A percentile compares a stretch with the other conserved stretches of the same genome.
phyloP scores from a whole-genome alignment of 345 rosid genomes.

The Clausena lansium region DNA sequence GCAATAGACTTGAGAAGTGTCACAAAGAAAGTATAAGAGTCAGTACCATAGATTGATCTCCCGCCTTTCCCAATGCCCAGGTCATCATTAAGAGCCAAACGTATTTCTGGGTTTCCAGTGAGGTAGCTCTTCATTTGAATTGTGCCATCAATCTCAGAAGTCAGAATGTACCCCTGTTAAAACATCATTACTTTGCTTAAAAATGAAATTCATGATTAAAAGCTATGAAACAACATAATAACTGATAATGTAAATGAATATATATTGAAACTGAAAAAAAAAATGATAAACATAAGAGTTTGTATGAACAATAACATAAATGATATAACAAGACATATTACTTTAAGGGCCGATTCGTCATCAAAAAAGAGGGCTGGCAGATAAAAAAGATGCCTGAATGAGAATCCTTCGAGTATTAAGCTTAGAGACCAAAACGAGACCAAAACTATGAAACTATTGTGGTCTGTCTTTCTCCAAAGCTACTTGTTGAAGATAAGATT shows the following conservation, averaged over 20 bases:
- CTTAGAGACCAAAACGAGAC: background rate
- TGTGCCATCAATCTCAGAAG: constrained; percentile 99
- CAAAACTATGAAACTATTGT: background rate
- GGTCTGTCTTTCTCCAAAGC: background rate
- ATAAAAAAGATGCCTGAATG: background rate
- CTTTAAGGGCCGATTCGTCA: background rate
- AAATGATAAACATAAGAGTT: background rate
- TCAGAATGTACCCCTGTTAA: constrained; percentile 87
- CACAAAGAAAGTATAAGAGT: constrained; percentile 12
- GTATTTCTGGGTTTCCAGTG: constrained; percentile 94
- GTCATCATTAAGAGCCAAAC: constrained; percentile 94
- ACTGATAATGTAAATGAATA: background rate
- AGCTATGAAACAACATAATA: background rate
- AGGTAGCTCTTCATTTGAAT: constrained; percentile 99
- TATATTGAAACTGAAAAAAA: background rate
- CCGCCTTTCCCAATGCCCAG: constrained; percentile 82
- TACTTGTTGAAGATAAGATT: background rate
- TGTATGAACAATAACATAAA: background rate
- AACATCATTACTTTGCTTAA: constrained; percentile 6
- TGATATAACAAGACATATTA: background rate
- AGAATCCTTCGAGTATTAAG: background rate
- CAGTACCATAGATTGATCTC: constrained; percentile 74
- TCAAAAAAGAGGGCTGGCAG: background rate
- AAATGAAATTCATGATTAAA: background rate
- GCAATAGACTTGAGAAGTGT: constrained; percentile 4